phyloP scores from a whole-genome alignment of 2,329 filamentous ascomycete species.

The Diaporthe sp. region DNA sequence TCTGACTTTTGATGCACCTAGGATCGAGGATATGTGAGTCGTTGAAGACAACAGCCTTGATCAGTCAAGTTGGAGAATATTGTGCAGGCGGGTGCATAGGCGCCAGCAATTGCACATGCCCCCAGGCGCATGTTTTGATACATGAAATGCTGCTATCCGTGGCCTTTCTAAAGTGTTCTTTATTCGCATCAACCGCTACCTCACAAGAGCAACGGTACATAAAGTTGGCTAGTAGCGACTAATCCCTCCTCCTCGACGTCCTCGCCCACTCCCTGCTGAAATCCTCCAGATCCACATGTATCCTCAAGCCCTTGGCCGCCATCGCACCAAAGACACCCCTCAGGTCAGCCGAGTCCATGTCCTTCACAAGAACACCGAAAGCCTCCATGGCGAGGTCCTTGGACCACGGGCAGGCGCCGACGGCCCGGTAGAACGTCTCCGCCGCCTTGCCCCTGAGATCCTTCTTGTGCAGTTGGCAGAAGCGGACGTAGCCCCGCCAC shows the following conservation, averaged over 20 bases:
- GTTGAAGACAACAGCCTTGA: too few relatives aligned
- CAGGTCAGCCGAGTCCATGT: constrained; percentile 63
- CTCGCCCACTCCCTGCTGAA: constrained; percentile 55
- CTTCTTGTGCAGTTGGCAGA: constrained; percentile 55
- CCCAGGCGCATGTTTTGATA: not conserved
- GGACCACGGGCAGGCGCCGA: constrained; percentile 63
- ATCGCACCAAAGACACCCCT: constrained; percentile 63
- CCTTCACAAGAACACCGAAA: constrained; percentile 59
- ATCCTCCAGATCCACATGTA: constrained; percentile 66
- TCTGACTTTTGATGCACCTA: too few relatives aligned
- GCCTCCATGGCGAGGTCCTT: constrained; percentile 66
- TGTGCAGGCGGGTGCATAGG: too few relatives aligned
- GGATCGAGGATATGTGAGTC: too few relatives aligned
- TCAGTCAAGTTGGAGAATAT: too few relatives aligned
- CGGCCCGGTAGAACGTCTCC: constrained; percentile 62
- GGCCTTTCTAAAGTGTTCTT: too few relatives aligned
- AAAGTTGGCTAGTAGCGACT: not conserved
- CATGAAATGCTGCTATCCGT: not conserved
- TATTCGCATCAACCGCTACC: not conserved
- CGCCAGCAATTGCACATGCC: too few relatives aligned
- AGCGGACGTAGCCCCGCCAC: constrained; percentile 66
- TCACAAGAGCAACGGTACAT: not conserved
- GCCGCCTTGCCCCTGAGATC: constrained; percentile 58
- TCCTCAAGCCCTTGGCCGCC: constrained; percentile 62
- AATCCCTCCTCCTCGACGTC: constrained; percentile 9